A percentile compares a stretch with the other conserved stretches of the same genome.
Conservation (phyloP, 2,329 filamentous ascomycete genomes). For the Fusarium austroafricanum region DNA sequence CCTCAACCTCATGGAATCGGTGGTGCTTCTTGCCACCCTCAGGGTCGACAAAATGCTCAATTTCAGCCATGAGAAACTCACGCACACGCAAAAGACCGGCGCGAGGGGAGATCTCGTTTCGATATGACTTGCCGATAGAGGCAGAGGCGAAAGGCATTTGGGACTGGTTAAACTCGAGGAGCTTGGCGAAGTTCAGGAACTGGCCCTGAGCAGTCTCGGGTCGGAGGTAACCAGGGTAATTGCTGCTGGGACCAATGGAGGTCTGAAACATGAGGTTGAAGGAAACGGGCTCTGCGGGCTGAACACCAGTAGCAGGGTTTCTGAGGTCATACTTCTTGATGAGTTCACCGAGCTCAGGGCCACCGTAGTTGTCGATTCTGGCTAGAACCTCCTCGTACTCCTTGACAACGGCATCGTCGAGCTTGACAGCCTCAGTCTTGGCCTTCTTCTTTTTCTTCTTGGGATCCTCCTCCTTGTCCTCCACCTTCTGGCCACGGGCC, state of each 20-base stretch:
- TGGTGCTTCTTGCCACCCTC: conserved; percentile 93
- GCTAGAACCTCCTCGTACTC: conserved; percentile 94
- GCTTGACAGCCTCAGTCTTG: conserved; percentile 81
- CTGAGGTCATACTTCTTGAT: conserved; percentile 93
- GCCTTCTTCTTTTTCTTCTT: conserved; percentile 93
- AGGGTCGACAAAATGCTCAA: conserved; percentile 98
- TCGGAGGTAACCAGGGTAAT: conserved; percentile 84
- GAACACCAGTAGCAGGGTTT: conserved; percentile 83
- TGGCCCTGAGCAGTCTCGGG: conserved; percentile 98
- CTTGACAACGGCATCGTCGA: conserved; percentile 85
- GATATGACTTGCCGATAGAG: conserved; percentile 96
- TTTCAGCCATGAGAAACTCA: conserved; percentile 98
- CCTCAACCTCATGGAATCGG: conserved; percentile 86
- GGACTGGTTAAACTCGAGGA: conserved; percentile 95
- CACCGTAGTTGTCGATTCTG: conserved; percentile 94
- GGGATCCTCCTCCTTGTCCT: conserved; percentile 77
- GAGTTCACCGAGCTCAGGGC: conserved; percentile 84
- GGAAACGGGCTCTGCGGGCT: conserved; percentile 82
- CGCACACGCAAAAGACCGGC: conserved; percentile 92
- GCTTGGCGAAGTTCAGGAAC: conserved; percentile 96
- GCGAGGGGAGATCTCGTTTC: conserved; percentile 96
- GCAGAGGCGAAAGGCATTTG: conserved; percentile 97
- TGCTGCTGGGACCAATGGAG: conserved; percentile 90
- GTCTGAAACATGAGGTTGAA: conserved; percentile 99
- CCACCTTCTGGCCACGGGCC: conserved; percentile 84